These are phyloP conservation scores for Cryphonectria japonica DNA, from an alignment of 2,329 filamentous ascomycete species.

Conservation along the genomic window DNA sequence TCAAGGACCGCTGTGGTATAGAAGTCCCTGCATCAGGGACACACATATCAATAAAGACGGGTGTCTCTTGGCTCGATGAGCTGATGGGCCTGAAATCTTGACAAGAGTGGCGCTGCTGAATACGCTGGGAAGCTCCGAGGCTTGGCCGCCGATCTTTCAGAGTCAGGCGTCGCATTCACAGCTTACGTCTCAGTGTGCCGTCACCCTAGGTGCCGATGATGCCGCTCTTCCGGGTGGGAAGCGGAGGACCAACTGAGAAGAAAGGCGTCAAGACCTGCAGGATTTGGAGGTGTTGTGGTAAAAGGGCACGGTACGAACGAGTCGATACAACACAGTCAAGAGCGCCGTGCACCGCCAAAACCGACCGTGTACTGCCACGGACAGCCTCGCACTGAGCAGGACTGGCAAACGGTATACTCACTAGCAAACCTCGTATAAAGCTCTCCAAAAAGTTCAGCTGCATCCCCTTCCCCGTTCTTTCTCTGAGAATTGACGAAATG, in stretches of 20 bases:
- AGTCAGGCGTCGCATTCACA: not conserved
- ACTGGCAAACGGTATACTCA: no score
- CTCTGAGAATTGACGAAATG: no score
- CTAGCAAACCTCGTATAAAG: no score
- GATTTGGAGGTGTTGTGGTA: no score
- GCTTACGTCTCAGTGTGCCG: not conserved
- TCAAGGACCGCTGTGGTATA: not conserved
- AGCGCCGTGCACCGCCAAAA: no score
- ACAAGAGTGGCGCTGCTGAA: not conserved
- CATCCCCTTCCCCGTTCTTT: no score
- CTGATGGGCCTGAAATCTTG: not conserved
- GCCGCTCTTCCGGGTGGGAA: not conserved
- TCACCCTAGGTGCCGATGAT: not conserved
- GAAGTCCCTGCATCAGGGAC: not conserved
- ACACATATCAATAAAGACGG: not conserved
- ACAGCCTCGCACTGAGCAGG: no score
- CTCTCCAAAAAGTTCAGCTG: no score
- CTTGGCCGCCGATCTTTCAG: not conserved
- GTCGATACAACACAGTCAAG: no score
- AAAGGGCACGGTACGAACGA: no score
- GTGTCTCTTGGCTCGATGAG: not conserved
- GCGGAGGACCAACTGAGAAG: not conserved
- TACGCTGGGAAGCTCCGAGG: not conserved
- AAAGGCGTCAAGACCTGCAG: no score
- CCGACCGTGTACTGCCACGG: no score